These are phyloP conservation scores for Debaryomyces subglobosus DNA, from an alignment of 1,139 yeast species.

Conservation along the genomic window DNA sequence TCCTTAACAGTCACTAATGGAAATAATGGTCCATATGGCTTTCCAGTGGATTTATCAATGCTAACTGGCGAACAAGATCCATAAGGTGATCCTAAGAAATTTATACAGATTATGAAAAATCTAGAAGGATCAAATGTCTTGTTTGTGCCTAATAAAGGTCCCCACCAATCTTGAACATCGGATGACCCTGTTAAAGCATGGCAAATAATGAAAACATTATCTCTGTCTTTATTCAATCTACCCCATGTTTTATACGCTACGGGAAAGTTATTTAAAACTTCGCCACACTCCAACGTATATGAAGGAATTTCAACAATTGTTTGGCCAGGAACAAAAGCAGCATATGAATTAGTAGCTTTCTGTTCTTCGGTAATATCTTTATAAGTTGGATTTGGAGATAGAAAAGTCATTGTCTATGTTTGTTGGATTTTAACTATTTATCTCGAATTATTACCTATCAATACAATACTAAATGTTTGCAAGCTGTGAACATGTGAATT, in stretches of 20 bases:
- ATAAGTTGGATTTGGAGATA: slow-evolving; percentile 20
- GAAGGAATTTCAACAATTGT: slow-evolving; percentile 78
- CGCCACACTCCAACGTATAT: slow-evolving; percentile 81
- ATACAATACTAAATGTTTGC: slow-evolving; percentile 20
- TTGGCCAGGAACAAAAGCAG: slow-evolving; percentile 77
- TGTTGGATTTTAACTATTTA: slow-evolving; percentile 2
- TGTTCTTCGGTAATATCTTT: slow-evolving; percentile 50
- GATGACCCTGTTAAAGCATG: slow-evolving; percentile 96
- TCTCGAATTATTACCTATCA: slow-evolving; percentile 10
- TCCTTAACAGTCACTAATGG: slow-evolving; percentile 92
- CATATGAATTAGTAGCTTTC: slow-evolving; percentile 62
- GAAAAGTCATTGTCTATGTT: slow-evolving; percentile 3
- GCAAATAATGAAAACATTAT: slow-evolving; percentile 83
- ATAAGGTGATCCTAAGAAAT: slow-evolving; percentile 93
- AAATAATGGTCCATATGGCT: slow-evolving; percentile 89
- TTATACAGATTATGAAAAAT: slow-evolving; percentile 83
- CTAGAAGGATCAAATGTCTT: slow-evolving; percentile 90
- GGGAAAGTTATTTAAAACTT: slow-evolving; percentile 70
- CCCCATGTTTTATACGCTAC: slow-evolving; percentile 99
- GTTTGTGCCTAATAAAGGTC: slow-evolving; percentile 84
- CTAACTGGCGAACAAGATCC: slow-evolving; percentile 94
- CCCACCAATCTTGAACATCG: slow-evolving; percentile 99
- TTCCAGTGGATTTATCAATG: slow-evolving; percentile 68
- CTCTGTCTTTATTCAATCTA: slow-evolving; percentile 60
- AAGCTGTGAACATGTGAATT: slow-evolving; percentile 15